Conservation (phyloP, 305 asterid genomes). For the Nicotiana rustica region DNA sequence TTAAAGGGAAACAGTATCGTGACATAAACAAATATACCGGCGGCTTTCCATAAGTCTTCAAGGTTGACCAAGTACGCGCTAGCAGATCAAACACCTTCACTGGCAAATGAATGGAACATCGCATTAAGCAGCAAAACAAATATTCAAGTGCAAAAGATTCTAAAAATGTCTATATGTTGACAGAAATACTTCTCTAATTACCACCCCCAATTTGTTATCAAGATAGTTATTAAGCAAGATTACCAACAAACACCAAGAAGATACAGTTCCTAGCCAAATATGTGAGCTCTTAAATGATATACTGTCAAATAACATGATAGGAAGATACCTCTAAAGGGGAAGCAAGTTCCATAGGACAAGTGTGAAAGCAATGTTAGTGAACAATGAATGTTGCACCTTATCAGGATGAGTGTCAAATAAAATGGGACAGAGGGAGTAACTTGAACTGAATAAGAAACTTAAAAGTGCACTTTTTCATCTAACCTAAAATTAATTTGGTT, state of each 20-base stretch:
- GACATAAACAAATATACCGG: conserved; percentile 64
- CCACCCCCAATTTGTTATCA: conserved; percentile 15
- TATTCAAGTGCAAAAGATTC: conserved; percentile 31
- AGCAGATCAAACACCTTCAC: conserved; percentile 92
- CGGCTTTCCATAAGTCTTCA: conserved; percentile 97
- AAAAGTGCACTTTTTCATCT: too few relatives aligned
- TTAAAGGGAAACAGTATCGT: conserved; percentile 32
- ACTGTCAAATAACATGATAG: neutral
- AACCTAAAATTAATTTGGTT: too few relatives aligned
- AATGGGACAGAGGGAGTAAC: too few relatives aligned
- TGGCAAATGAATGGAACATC: conserved; percentile 51
- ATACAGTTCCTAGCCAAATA: conserved; percentile 3
- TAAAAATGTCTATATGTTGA: neutral
- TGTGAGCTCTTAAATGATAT: neutral
- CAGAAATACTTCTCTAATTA: conserved; percentile 14
- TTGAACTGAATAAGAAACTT: too few relatives aligned
- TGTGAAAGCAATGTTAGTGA: neutral
- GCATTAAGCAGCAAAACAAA: conserved; percentile 42
- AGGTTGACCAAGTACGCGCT: conserved; percentile 79
- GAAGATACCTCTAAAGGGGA: conserved; percentile 33
- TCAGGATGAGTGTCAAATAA: neutral
- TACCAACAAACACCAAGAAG: conserved; percentile 1
- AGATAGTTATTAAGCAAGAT: neutral
- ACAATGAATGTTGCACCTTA: neutral
- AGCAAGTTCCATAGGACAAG: conserved; percentile 16